Percentiles rank a stretch among this genome's conserved stretches.
Conservation (phyloP, 257 asterid species). For the Nicotiana undulata region DNA sequence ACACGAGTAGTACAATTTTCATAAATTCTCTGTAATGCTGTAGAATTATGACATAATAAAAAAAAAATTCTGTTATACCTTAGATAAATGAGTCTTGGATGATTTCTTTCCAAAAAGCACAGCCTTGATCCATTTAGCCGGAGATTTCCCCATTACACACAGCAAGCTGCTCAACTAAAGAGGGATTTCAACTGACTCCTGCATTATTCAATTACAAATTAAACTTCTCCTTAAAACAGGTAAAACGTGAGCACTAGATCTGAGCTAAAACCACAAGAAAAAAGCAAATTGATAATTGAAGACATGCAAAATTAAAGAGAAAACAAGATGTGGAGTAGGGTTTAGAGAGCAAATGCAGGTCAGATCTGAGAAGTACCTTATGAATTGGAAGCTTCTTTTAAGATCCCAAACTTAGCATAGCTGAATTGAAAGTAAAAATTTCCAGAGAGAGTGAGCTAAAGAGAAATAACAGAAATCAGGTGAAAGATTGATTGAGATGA, state of each 20-base stretch:
- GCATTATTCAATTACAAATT: slow-evolving; percentile 5
- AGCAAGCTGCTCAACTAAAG: slow-evolving; percentile 16
- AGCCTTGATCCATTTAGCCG: slow-evolving; percentile 90
- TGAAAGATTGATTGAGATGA: neutral
- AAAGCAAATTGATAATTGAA: neutral
- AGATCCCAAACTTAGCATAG: slow-evolving; percentile 21
- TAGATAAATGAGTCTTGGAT: slow-evolving; percentile 60
- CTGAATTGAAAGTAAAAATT: slow-evolving; percentile 7
- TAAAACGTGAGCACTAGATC: neutral
- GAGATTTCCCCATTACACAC: slow-evolving; percentile 83
- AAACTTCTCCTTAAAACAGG: neutral
- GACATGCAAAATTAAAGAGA: slow-evolving; percentile 5
- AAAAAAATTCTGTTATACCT: slow-evolving; percentile 25
- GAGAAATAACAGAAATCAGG: neutral
- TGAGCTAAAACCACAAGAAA: neutral
- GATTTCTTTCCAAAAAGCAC: slow-evolving; percentile 91
- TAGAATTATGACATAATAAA: neutral
- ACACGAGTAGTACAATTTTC: neutral
- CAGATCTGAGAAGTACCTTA: slow-evolving; percentile 71
- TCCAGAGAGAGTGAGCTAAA: neutral
- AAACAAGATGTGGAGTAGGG: neutral
- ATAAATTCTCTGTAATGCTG: neutral
- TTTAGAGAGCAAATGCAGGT: slow-evolving; percentile 25
- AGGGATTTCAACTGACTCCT: slow-evolving; percentile 30
- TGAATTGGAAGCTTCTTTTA: slow-evolving; percentile 6